These are phyloP conservation scores for Helotiales sp. DNA, from an alignment of 2,329 filamentous ascomycete genomes.

Conservation along the genomic window DNA sequence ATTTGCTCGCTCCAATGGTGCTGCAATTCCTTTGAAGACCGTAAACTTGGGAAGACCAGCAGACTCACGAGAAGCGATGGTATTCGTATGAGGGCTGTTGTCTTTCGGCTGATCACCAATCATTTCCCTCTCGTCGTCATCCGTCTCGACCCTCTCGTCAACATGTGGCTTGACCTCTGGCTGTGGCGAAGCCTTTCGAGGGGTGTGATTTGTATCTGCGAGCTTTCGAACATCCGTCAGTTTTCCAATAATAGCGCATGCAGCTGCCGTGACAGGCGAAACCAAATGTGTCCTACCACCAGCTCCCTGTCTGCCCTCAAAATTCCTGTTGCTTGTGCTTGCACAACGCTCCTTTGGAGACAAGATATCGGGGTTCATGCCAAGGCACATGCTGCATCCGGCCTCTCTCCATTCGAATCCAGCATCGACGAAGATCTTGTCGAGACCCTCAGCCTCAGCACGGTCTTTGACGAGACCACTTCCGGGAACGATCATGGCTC, in stretches of 20 bases:
- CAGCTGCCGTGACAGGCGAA: constrained; percentile 96
- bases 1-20: constrained; percentile 83
- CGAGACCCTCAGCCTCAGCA: constrained; percentile 87
- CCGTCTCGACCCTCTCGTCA: constrained; percentile 53
- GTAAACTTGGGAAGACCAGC: constrained; percentile 82
- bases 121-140: constrained; percentile 53
- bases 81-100: constrained; percentile 64
- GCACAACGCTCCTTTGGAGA: constrained; percentile 91
- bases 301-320: constrained; percentile 93
- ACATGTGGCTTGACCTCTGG: constrained; percentile 44
- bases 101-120: constrained; percentile 64
- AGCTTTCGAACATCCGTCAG: constrained; percentile 88
- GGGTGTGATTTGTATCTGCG: constrained; percentile 52
- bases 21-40: constrained; percentile 81
- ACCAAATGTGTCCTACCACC: constrained; percentile 90
- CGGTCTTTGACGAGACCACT: constrained; percentile 92
- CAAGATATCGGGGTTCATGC: constrained; percentile 98
- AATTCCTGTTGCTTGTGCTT: constrained; percentile 95
- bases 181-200: constrained; percentile 29
- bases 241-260: constrained; percentile 85
- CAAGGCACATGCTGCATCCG: constrained; percentile 97
- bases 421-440: constrained; percentile 87
- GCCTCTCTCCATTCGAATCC: constrained; percentile 99
- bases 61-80: constrained; percentile 47
- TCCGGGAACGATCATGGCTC: constrained; percentile 94